phyloP scores from a whole-genome alignment of 768 basidiomycete genomes.

The Trametes maxima region DNA sequence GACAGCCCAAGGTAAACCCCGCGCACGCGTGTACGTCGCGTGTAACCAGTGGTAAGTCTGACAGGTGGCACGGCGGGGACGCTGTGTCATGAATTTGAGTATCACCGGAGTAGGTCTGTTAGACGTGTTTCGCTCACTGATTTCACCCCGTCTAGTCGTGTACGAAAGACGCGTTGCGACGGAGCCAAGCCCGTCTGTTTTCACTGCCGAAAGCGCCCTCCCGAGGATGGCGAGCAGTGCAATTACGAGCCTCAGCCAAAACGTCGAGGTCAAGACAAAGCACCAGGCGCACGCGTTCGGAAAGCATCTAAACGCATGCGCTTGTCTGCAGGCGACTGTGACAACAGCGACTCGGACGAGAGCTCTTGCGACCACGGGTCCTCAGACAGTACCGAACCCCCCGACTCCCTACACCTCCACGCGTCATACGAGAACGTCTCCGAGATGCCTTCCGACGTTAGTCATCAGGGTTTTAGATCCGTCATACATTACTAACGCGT shows the following conservation, averaged over 20 bases:
- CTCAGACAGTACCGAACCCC: constrained; percentile 62
- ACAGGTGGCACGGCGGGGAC: neutral
- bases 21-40: constrained; percentile 76
- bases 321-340: neutral
- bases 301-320: neutral
- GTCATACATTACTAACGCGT: constrained; percentile 40
- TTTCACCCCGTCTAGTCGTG: neutral
- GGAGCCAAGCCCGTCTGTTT: constrained; percentile 17
- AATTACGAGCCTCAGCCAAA: constrained; percentile 14
- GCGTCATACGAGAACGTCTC: constrained; percentile 52
- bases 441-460: constrained; percentile 38
- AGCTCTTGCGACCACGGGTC: constrained; percentile 63
- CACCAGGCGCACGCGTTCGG: constrained; percentile 7
- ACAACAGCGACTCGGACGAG: neutral
- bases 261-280: constrained; percentile 15
- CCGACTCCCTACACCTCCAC: constrained; percentile 46
- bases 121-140: neutral
- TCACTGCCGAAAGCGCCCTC: constrained; percentile 18
- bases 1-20: constrained; percentile 77
- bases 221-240: constrained; percentile 9
- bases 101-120: neutral
- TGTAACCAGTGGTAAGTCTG: constrained; percentile 73
- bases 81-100: too few relatives aligned
- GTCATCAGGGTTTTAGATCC: constrained; percentile 47
- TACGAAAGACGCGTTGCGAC: constrained; percentile 16